These are phyloP conservation scores for Sambucus nigra DNA, from an alignment of 129 eudicot species.

Conservation along the genomic window DNA sequence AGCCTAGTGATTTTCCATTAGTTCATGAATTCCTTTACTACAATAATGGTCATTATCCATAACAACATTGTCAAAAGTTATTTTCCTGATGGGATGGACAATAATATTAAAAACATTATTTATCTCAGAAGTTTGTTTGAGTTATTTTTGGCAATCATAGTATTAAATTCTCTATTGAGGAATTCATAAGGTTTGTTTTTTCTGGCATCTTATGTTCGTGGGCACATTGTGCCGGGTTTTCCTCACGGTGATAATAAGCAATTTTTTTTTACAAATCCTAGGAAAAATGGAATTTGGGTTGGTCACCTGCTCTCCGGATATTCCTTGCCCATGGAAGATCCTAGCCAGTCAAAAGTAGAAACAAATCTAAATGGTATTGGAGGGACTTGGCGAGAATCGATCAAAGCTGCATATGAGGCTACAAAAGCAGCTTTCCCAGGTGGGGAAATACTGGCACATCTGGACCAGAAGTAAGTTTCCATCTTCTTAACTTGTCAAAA, in stretches of 20 bases:
- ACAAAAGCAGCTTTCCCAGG: slow-evolving; percentile 79
- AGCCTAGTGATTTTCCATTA: too few species aligned
- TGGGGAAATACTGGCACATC: slow-evolving; percentile 80
- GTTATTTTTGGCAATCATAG: background rate
- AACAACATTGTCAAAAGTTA: too few species aligned
- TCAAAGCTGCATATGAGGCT: slow-evolving; percentile 68
- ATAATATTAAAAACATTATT: too few species aligned
- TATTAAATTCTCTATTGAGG: background rate
- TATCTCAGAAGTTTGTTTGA: too few species aligned
- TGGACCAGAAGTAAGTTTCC: slow-evolving; percentile 70
- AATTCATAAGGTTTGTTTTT: background rate
- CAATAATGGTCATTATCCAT: too few species aligned
- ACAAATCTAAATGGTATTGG: slow-evolving; percentile 35
- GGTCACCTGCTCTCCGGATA: slow-evolving; percentile 91
- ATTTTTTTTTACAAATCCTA: slow-evolving; percentile 5
- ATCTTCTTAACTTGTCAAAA: background rate
- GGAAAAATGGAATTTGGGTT: slow-evolving; percentile 55
- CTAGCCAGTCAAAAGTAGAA: slow-evolving; percentile 39
- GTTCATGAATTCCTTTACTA: too few species aligned
- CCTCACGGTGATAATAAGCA: background rate
- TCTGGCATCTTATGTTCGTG: background rate
- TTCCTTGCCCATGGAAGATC: slow-evolving; percentile 91
- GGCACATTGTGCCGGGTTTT: background rate
- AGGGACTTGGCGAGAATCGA: slow-evolving; percentile 83
- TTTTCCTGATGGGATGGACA: too few species aligned